These are phyloP conservation scores for Boletus speciosus DNA, from an alignment of 768 basidiomycete genomes.

Conservation along the genomic window DNA sequence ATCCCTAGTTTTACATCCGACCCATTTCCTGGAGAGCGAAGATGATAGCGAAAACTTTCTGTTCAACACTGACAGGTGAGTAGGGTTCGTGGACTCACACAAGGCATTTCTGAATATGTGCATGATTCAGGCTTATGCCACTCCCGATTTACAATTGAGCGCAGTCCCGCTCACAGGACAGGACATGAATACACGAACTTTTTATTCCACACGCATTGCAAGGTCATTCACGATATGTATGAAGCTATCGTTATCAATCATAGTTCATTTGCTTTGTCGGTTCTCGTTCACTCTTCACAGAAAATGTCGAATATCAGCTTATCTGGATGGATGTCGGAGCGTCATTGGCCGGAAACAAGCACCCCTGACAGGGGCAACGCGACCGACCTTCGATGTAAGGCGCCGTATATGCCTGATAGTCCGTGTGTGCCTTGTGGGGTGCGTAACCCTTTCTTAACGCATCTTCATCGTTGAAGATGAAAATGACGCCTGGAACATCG, in stretches of 20 bases:
- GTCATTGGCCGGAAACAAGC: neutral
- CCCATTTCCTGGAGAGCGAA: slow-evolving; percentile 88
- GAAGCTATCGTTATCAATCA: neutral
- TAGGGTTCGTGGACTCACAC: neutral
- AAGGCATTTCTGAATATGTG: slow-evolving; percentile 4
- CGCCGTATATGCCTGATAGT: neutral
- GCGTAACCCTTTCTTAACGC: slow-evolving; percentile 10
- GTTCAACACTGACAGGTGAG: slow-evolving; percentile 81
- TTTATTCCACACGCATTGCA: neutral
- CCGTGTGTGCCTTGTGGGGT: slow-evolving; percentile 14
- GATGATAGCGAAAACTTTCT: slow-evolving; percentile 90
- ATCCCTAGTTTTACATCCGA: slow-evolving; percentile 74
- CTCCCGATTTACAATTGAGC: slow-evolving; percentile 67
- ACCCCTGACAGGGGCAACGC: too few species aligned
- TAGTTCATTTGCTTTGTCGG: neutral
- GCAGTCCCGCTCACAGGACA: neutral
- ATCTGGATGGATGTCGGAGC: slow-evolving; percentile 9
- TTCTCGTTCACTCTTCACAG: slow-evolving; percentile 6
- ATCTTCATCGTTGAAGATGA: slow-evolving; percentile 20
- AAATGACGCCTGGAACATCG: slow-evolving; percentile 15
- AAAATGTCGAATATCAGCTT: slow-evolving; percentile 24
- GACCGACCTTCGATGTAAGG: slow-evolving; percentile 21
- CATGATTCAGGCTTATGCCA: slow-evolving; percentile 50
- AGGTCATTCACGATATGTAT: slow-evolving; percentile 2
- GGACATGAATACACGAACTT: neutral